A percentile compares a stretch with the other conserved stretches of the same genome.
phyloP scores from a whole-genome alignment of 192 early-diverging fungal species.

The Endogone sp. region DNA sequence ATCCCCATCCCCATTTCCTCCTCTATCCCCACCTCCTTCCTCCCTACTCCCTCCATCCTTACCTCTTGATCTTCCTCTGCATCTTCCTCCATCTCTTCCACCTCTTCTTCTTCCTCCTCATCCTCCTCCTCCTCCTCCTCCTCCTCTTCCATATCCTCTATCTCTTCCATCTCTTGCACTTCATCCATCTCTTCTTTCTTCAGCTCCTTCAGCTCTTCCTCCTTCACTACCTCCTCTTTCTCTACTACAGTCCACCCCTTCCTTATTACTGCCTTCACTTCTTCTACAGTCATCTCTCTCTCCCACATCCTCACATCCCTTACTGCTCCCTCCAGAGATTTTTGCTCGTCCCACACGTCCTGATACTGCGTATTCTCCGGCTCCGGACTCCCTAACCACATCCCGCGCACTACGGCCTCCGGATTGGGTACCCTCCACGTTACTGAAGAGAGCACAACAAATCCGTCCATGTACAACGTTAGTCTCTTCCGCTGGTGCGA shows the following conservation, averaged over 20 bases:
- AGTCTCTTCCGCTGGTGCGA: slow-evolving; percentile 3
- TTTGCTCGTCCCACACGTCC: slow-evolving; percentile 24
- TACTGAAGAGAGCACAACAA: slow-evolving; percentile 15
- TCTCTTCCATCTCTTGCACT: not conserved
- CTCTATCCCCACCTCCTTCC: not conserved
- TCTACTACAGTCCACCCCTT: not conserved
- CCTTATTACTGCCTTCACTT: not conserved
- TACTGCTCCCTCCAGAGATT: slow-evolving; percentile 17
- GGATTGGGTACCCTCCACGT: slow-evolving; percentile 10
- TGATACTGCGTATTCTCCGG: slow-evolving; percentile 24
- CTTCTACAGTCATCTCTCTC: slow-evolving; percentile 3
- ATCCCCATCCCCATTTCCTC: not conserved
- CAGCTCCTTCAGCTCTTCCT: not conserved
- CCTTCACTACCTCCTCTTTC: slow-evolving; percentile 5
- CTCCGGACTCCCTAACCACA: slow-evolving; percentile 31
- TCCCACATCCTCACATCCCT: slow-evolving; percentile 26
- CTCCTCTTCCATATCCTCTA: not conserved
- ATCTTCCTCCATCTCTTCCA: not conserved
- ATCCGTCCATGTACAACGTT: slow-evolving; percentile 25
- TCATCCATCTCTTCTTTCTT: not conserved
- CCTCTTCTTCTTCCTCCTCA: not conserved
- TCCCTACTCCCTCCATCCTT: not conserved
- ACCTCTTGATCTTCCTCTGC: not conserved
- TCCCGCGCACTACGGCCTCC: slow-evolving; percentile 14
- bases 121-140: not conserved